Conservation (phyloP, 768 basidiomycete genomes). For the Neoboletus magnificus region DNA sequence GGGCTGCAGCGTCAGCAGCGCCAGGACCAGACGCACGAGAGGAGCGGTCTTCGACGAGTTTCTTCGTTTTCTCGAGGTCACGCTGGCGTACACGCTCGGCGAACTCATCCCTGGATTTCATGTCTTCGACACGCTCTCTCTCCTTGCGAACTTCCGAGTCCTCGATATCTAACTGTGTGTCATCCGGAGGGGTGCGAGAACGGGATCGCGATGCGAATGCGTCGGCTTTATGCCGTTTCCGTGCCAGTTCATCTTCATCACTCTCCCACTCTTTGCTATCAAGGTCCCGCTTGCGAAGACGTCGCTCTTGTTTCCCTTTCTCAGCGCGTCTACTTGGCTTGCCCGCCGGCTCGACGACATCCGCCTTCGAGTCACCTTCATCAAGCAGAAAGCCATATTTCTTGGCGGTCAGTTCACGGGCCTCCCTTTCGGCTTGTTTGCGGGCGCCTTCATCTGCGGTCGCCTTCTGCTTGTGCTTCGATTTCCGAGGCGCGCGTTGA, state of each 20-base stretch:
- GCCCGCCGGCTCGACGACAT: conserved; percentile 37
- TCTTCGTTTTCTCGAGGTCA: conserved; percentile 84
- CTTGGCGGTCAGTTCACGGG: conserved; percentile 63
- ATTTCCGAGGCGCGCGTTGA: conserved; percentile 71
- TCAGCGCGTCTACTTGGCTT: conserved; percentile 24
- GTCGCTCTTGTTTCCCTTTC: conserved; percentile 58
- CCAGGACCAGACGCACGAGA: conserved; percentile 63
- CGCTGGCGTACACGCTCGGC: conserved; percentile 81
- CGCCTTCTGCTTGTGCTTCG: conserved; percentile 59
- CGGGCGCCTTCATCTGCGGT: conserved; percentile 42
- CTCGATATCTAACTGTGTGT: conserved; percentile 54
- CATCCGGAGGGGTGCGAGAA: conserved; percentile 27
- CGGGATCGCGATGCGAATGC: conserved; percentile 25
- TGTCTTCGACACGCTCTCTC: conserved; percentile 71
- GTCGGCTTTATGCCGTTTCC: conserved; percentile 61
- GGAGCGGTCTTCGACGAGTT: conserved; percentile 88
- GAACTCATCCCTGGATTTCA: conserved; percentile 89
- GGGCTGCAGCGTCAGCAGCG: conserved; percentile 77
- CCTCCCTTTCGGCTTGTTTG: conserved; percentile 72
- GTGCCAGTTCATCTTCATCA: conserved; percentile 76
- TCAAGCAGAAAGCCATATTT: conserved; percentile 84
- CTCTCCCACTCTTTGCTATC: conserved; percentile 87
- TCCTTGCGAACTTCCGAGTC: conserved; percentile 71
- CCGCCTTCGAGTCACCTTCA: conserved; percentile 61
- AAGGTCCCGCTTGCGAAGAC: conserved; percentile 76